phyloP scores from a whole-genome alignment of 2,329 filamentous ascomycete genomes.

The Colletotrichum sublineola region DNA sequence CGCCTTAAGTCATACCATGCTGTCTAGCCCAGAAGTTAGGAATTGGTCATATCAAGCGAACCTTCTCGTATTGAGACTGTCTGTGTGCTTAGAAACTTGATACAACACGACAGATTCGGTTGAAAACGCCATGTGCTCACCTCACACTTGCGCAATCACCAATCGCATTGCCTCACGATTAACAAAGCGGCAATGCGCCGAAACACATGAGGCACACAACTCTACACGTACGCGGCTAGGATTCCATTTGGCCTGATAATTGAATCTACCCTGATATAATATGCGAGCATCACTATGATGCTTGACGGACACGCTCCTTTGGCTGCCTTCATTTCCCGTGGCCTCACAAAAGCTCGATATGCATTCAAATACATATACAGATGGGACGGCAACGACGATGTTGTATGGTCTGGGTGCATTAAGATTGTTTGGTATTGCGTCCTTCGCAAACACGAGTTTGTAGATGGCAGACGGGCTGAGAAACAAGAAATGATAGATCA shows the following conservation, averaged over 20 bases:
- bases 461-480: neutral
- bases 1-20: neutral
- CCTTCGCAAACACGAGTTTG: neutral
- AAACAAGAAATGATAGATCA: neutral
- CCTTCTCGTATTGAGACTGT: neutral
- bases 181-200: neutral
- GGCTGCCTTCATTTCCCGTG: neutral
- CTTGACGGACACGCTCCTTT: neutral
- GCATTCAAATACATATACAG: neutral
- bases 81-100: neutral
- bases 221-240: neutral
- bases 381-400: neutral
- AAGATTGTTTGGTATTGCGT: slow-evolving; percentile 3
- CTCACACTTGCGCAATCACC: neutral
- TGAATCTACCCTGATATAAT: neutral
- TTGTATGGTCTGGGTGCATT: neutral
- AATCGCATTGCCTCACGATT: neutral
- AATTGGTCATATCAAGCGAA: neutral
- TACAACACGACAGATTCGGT: too few relatives aligned
- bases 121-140: neutral
- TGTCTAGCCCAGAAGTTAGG: neutral
- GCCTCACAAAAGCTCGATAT: neutral
- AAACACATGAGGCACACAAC: neutral
- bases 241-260: neutral
- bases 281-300: neutral